Percentiles rank a stretch among this genome's conserved stretches.
Evolutionary conservation across 2,329 filamentous ascomycete genomes (phyloP).

Genomic region (Pleoardoris graminearum): DNA sequence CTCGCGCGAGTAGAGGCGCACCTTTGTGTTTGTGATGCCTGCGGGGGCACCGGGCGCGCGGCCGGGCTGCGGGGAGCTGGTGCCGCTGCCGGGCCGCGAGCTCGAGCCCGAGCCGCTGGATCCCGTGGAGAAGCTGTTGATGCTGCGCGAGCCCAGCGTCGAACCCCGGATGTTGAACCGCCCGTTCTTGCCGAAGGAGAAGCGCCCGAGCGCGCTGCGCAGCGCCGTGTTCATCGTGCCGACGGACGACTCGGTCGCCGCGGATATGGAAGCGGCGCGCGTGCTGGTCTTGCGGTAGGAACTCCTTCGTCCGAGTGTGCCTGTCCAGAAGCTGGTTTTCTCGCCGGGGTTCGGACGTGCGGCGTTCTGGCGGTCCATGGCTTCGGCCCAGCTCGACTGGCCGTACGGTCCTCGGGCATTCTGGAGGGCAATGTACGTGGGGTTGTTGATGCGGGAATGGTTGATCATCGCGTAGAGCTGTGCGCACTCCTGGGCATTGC

Average conservation of each 20-base stretch:
- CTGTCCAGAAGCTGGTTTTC: slow-evolving; percentile 54
- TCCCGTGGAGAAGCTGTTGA: slow-evolving; percentile 56
- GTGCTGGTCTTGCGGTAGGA: slow-evolving; percentile 59
- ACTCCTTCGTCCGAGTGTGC: slow-evolving; percentile 55
- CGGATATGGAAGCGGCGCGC: slow-evolving; percentile 59
- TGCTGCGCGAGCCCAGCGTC: slow-evolving; percentile 65
- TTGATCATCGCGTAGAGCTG: slow-evolving; percentile 86
- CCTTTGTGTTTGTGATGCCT: slow-evolving; percentile 78
- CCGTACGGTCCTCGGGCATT: slow-evolving; percentile 66
- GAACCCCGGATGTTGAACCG: slow-evolving; percentile 84
- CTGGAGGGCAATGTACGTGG: slow-evolving; percentile 80
- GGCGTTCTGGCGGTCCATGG: slow-evolving; percentile 56
- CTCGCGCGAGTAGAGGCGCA: slow-evolving; percentile 82
- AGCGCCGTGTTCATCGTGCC: slow-evolving; percentile 80
- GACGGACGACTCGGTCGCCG: slow-evolving; percentile 73
- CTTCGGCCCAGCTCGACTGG: slow-evolving; percentile 53
- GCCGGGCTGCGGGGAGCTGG: slow-evolving; percentile 36
- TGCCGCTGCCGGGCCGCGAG: slow-evolving; percentile 14
- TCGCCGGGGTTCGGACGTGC: slow-evolving; percentile 43
- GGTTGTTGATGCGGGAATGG: slow-evolving; percentile 85
- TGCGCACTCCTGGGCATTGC: slow-evolving; percentile 75
- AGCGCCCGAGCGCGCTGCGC: slow-evolving; percentile 68
- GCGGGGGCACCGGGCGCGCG: slow-evolving; percentile 53
- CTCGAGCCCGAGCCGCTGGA: slow-evolving; percentile 50
- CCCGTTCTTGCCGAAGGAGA: slow-evolving; percentile 68